A percentile compares a stretch with the other conserved stretches of the same genome.
Conservation (phyloP, 1,139 yeast genomes). For the Geotrichum fermentans region DNA sequence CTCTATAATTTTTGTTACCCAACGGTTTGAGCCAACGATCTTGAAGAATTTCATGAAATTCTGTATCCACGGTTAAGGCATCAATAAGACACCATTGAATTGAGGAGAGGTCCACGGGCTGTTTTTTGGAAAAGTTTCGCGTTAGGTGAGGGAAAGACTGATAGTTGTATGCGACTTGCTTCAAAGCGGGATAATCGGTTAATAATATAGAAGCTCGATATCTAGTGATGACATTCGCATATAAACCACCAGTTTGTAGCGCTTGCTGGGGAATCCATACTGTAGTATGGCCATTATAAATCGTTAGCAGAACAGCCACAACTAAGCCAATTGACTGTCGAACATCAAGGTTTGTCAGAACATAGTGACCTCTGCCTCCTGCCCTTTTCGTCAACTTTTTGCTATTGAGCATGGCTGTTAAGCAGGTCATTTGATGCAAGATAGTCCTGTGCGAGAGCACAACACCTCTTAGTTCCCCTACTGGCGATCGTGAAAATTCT, state of each 20-base stretch:
- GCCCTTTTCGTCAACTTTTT: constrained; percentile 19
- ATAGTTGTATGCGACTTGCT: constrained; percentile 88
- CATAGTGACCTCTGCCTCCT: constrained; percentile 2
- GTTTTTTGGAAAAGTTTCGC: constrained; percentile 70
- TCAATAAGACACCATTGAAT: constrained; percentile 88
- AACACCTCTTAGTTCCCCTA: constrained; percentile 89
- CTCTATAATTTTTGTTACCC: constrained; percentile 74
- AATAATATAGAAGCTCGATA: constrained; percentile 68
- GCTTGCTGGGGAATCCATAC: constrained; percentile 76
- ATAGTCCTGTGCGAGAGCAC: constrained; percentile 87
- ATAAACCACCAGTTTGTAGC: constrained; percentile 78
- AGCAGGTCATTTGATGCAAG: constrained; percentile 77
- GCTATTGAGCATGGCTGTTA: constrained; percentile 55
- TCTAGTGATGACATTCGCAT: constrained; percentile 72
- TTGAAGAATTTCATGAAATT: constrained; percentile 83
- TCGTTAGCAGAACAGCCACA: constrained; percentile 71
- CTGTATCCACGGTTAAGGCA: constrained; percentile 90
- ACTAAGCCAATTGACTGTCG: constrained; percentile 86
- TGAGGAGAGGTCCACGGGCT: constrained; percentile 70
- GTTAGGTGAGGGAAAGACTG: constrained; percentile 87
- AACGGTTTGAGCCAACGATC: constrained; percentile 88
- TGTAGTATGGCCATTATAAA: constrained; percentile 77
- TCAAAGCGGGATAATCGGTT: constrained; percentile 86
- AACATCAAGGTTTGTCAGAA: constrained; percentile 60
- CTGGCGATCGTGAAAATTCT: constrained; percentile 84